Evolutionary conservation across 164 flowering plant species (phyloP).

Genomic region (Warburgia ugandensis): DNA sequence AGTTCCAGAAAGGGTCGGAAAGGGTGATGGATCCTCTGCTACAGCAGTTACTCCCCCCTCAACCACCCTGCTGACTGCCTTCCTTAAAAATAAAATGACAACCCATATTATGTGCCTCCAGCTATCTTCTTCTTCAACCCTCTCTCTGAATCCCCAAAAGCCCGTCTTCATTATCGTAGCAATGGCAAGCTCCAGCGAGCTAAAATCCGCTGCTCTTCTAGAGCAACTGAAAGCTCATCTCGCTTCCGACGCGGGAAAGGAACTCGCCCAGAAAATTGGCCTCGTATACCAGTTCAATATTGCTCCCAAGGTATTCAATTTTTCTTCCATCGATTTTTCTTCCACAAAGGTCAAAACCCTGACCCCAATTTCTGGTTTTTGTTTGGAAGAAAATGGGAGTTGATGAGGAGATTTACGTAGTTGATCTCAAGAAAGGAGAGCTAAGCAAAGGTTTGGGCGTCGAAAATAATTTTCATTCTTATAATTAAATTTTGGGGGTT

Average conservation of each 20-base stretch:
- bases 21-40: too few relatives aligned
- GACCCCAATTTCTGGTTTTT: slow-evolving; percentile 4
- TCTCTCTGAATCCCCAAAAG: too few relatives aligned
- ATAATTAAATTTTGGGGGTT: background rate
- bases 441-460: slow-evolving; percentile 81
- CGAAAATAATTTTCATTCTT: background rate
- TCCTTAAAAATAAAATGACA: too few relatives aligned
- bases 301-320: slow-evolving; percentile 66
- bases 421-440: slow-evolving; percentile 94
- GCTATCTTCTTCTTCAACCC: too few relatives aligned
- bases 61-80: too few relatives aligned
- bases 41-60: too few relatives aligned
- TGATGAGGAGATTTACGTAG: slow-evolving; percentile 56
- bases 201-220: slow-evolving; percentile 66
- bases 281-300: slow-evolving; percentile 84
- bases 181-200: slow-evolving; percentile 23
- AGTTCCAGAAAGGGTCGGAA: too few relatives aligned
- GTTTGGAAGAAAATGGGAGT: slow-evolving; percentile 68
- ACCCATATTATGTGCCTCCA: too few relatives aligned
- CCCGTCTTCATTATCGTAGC: background rate
- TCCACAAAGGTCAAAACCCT: background rate
- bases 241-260: slow-evolving; percentile 73
- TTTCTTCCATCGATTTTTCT: background rate
- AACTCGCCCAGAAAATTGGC: slow-evolving; percentile 56
- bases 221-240: slow-evolving; percentile 81